Percentiles rank a stretch among this genome's conserved stretches.
Conservation (phyloP, 345 rosid species). For the Moringa oleifera region DNA sequence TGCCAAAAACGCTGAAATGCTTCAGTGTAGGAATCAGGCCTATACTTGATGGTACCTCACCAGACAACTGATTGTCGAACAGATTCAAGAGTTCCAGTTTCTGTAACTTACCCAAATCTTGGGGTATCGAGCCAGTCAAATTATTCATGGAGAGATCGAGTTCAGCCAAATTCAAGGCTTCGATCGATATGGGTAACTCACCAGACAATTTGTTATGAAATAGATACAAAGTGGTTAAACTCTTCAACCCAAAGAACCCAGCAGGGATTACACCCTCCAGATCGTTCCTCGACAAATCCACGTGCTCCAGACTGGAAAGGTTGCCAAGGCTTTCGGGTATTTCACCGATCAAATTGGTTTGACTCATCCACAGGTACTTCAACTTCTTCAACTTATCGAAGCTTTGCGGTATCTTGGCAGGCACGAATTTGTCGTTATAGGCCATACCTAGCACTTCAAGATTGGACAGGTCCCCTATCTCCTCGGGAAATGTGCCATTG, state of each 20-base stretch:
- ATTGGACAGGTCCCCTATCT: conserved; percentile 59
- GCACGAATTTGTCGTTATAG: conserved; percentile 36
- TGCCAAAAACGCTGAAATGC: conserved; percentile 37
- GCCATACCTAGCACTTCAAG: conserved; percentile 48
- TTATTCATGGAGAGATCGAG: conserved; percentile 57
- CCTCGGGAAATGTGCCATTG: conserved; percentile 74
- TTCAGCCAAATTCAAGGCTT: conserved; percentile 29
- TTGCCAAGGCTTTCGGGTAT: conserved; percentile 45
- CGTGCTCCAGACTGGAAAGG: conserved; percentile 37
- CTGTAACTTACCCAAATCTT: conserved; percentile 50
- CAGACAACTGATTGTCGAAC: conserved; percentile 45
- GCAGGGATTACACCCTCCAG: conserved; percentile 56
- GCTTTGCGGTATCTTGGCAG: conserved; percentile 56
- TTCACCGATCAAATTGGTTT: conserved; percentile 52
- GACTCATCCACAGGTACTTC: conserved; percentile 33
- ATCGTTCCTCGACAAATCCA: conserved; percentile 47
- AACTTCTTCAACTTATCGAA: conserved; percentile 56
- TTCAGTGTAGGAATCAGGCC: conserved; percentile 44
- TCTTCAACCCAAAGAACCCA: conserved; percentile 42
- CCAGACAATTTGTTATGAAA: conserved; percentile 47
- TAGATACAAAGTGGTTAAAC: conserved; percentile 38
- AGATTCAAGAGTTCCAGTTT: conserved; percentile 34
- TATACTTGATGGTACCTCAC: conserved; percentile 48
- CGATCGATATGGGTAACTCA: conserved; percentile 43
- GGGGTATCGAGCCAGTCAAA: conserved; percentile 64